A percentile compares a stretch with the other conserved stretches of the same genome.
Conservation (phyloP, 2,329 filamentous ascomycete genomes). For the Microsporum audouinii region DNA sequence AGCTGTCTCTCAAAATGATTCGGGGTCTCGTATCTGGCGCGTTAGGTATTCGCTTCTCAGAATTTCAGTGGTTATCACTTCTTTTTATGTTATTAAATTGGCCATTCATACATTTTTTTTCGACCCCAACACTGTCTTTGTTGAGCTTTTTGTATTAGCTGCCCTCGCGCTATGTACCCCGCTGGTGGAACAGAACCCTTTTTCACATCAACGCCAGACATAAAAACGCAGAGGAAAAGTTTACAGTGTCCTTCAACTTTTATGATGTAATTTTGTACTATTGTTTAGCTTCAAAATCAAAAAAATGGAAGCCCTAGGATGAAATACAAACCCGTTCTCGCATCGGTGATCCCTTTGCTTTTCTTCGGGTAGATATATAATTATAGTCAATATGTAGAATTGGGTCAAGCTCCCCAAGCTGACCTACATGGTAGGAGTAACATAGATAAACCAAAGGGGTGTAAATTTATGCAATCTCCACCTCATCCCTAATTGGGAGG, state of each 20-base stretch:
- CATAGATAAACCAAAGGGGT: too few species aligned
- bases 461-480: too few species aligned
- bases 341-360: too few species aligned
- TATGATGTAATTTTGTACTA: not conserved
- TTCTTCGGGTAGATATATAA: too few species aligned
- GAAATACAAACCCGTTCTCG: not conserved
- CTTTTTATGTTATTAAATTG: not conserved
- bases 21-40: constrained; percentile 6
- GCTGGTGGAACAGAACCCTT: not conserved
- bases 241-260: not conserved
- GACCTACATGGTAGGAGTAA: too few species aligned
- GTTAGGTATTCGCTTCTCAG: constrained; percentile 5
- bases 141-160: not conserved
- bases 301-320: not conserved
- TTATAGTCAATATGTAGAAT: too few species aligned
- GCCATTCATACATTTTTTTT: not conserved
- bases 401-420: too few species aligned
- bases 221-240: not conserved
- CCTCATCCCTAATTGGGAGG: too few species aligned
- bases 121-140: not conserved
- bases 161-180: not conserved
- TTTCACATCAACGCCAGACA: not conserved
- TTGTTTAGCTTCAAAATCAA: not conserved
- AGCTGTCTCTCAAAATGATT: constrained; percentile 1
- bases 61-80: not conserved